Evolutionary conservation across 768 basidiomycete species (phyloP).

Genomic region (Agrocybe pediades): DNA sequence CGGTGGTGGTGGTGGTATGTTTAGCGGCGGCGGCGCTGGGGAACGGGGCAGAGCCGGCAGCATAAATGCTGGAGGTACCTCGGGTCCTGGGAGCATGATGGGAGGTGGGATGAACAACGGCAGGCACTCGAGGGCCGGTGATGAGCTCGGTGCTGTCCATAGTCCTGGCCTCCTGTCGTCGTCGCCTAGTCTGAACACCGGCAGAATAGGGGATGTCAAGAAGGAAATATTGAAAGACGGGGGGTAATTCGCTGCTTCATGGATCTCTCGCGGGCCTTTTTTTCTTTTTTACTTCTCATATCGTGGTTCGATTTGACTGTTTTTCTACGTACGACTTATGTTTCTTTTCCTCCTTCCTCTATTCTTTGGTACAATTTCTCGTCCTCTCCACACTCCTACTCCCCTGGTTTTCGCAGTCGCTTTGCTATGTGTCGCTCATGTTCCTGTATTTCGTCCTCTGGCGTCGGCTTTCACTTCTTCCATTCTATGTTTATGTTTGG

Average conservation of each 20-base stretch:
- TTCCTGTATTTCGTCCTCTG: too few relatives aligned
- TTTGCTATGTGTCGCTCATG: too few relatives aligned
- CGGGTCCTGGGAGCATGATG: background rate
- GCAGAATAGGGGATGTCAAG: background rate
- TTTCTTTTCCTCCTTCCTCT: too few relatives aligned
- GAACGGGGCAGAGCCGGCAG: conserved; percentile 5
- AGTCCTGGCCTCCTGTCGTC: conserved; percentile 3
- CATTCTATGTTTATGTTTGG: too few relatives aligned
- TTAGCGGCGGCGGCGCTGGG: conserved; percentile 8
- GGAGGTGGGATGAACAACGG: background rate
- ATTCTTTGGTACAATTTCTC: too few relatives aligned
- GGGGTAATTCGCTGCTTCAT: background rate
- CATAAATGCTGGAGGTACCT: background rate
- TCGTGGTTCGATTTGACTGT: too few relatives aligned
- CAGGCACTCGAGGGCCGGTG: conserved; percentile 9
- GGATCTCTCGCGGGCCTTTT: background rate
- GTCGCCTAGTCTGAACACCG: conserved; percentile 1
- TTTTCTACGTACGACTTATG: too few relatives aligned
- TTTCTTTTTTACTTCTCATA: background rate
- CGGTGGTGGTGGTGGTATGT: conserved; percentile 13
- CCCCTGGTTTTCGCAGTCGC: too few relatives aligned
- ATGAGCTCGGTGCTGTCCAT: background rate
- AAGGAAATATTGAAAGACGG: conserved; percentile 5
- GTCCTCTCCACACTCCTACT: too few relatives aligned
- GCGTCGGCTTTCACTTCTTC: too few relatives aligned